Evolutionary conservation across 2,329 filamentous ascomycete species (phyloP).

Genomic region (Claviceps lovelessii): DNA sequence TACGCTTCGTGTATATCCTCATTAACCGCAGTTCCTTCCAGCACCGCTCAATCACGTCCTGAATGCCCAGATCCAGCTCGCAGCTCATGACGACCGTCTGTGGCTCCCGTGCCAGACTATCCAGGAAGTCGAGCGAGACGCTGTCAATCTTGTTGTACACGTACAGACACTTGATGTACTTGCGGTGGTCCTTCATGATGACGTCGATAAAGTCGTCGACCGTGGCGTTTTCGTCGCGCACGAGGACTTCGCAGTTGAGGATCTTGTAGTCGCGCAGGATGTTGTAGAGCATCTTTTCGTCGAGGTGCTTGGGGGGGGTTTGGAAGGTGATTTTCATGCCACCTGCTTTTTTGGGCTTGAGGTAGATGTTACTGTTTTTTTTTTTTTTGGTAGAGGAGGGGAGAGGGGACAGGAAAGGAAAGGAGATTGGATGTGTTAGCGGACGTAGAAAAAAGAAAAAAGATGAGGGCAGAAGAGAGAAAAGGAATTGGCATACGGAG

Average conservation of each 20-base stretch:
- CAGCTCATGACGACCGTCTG: slow-evolving; percentile 96
- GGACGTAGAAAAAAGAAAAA: not conserved
- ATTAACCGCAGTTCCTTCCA: slow-evolving; percentile 89
- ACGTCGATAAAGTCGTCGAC: slow-evolving; percentile 98
- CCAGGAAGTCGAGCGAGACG: slow-evolving; percentile 83
- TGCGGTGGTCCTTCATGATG: slow-evolving; percentile 97
- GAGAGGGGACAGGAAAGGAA: not conserved
- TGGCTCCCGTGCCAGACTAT: slow-evolving; percentile 81
- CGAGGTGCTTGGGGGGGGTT: slow-evolving; percentile 71
- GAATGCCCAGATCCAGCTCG: slow-evolving; percentile 83
- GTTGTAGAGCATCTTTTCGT: slow-evolving; percentile 97
- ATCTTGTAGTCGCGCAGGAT: slow-evolving; percentile 98
- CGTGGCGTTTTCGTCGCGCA: slow-evolving; percentile 87
- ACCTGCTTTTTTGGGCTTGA: slow-evolving; percentile 89
- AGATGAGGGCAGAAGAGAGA: slow-evolving; percentile 1
- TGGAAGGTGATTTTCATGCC: slow-evolving; percentile 99
- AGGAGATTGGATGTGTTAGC: too few species aligned
- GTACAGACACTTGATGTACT: slow-evolving; percentile 90
- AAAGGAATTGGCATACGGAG: slow-evolving; percentile 46
- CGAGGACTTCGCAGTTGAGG: slow-evolving; percentile 88
- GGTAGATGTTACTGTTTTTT: slow-evolving; percentile 69
- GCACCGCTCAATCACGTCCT: slow-evolving; percentile 85
- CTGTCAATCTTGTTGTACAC: slow-evolving; percentile 99
- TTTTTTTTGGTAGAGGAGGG: not conserved
- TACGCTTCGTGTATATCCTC: slow-evolving; percentile 90